These are phyloP conservation scores for Grosmannia huntii DNA, from an alignment of 2,329 filamentous ascomycete genomes.

Conservation along the genomic window DNA sequence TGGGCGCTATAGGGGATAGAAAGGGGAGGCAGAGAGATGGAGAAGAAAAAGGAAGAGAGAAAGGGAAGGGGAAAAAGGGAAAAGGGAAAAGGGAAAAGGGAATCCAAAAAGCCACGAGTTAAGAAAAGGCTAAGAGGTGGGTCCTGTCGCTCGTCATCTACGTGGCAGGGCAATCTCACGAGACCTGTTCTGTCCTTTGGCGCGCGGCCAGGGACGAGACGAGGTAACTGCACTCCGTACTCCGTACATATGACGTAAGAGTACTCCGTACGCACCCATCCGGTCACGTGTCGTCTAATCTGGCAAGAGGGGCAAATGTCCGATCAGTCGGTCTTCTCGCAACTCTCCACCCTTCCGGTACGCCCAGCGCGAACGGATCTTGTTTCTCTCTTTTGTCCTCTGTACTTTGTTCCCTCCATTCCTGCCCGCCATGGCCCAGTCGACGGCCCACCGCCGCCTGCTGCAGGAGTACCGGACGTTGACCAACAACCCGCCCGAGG, in stretches of 20 bases:
- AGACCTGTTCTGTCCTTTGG: background rate
- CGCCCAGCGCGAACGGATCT: background rate
- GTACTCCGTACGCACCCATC: no score
- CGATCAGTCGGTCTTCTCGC: background rate
- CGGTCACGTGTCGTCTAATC: no score
- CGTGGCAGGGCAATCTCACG: background rate
- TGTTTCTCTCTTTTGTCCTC: no score
- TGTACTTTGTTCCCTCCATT: background rate
- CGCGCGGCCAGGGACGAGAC: no score
- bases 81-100: background rate
- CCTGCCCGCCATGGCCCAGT: conserved; percentile 35
- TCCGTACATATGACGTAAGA: background rate
- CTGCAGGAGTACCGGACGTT: conserved; percentile 94
- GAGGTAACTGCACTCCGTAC: no score
- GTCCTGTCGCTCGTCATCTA: background rate
- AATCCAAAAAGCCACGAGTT: background rate
- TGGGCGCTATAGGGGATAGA: background rate
- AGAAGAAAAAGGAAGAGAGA: no score
- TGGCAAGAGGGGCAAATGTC: no score
- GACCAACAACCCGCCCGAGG: conserved; percentile 90
- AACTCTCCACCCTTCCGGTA: background rate
- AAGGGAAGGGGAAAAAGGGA: background rate
- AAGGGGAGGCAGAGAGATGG: background rate
- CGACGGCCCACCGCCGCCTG: conserved; percentile 63
- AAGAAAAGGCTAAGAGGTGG: background rate